Percentiles rank a stretch among this genome's conserved stretches.
phyloP scores from a whole-genome alignment of 192 early-diverging fungal species.

The Coemansia sp. region DNA sequence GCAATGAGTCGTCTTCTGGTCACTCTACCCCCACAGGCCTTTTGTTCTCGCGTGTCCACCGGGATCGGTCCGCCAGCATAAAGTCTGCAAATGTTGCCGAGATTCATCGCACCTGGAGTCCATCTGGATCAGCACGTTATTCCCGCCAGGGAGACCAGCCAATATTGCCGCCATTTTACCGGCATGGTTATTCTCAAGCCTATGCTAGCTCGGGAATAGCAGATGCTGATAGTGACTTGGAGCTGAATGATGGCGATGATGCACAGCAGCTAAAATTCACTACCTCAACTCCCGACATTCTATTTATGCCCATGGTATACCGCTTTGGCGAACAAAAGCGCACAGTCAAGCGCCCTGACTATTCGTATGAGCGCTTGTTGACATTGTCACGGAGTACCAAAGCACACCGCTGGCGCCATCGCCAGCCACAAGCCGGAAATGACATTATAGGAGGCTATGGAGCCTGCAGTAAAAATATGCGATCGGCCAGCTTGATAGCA shows the following conservation, averaged over 20 bases:
- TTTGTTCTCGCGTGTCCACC: constrained; percentile 19
- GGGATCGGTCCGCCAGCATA: constrained; percentile 10
- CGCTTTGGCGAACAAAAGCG: constrained; percentile 13
- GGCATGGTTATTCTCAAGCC: neutral
- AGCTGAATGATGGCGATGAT: constrained; percentile 2
- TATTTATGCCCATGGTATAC: constrained; percentile 18
- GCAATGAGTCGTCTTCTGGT: constrained; percentile 31
- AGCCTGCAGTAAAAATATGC: too few species aligned
- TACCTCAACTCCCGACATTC: constrained; percentile 29
- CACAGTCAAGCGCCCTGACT: constrained; percentile 23
- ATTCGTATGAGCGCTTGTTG: constrained; percentile 33
- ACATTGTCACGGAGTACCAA: constrained; percentile 31
- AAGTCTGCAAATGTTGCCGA: constrained; percentile 8
- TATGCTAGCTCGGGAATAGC: neutral
- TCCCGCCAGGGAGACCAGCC: neutral
- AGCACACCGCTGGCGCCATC: constrained; percentile 20
- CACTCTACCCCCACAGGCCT: constrained; percentile 29
- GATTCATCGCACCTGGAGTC: neutral
- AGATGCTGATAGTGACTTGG: constrained; percentile 7
- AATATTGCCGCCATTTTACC: neutral
- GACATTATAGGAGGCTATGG: too few species aligned
- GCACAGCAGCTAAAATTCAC: constrained; percentile 8
- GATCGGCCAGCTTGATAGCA: too few species aligned
- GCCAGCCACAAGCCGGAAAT: neutral
- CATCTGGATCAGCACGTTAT: neutral